Base-by-base conservation (phyloP, 2,329 filamentous ascomycete species). In the Cercospora berteroae region DNA sequence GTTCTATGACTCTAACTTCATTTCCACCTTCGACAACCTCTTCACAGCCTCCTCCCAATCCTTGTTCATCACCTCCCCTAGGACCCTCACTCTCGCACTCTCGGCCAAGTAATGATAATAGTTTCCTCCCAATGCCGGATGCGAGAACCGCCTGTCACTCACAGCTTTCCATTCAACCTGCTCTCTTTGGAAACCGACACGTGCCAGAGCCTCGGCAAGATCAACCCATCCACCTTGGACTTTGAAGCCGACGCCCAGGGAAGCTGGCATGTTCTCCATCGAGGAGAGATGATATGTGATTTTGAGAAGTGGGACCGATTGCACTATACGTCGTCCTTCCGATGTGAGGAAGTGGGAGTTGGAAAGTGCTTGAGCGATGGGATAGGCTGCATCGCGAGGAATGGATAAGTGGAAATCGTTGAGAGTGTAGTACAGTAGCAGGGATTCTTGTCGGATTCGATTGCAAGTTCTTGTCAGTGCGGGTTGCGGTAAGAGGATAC, bases 351-450 rank as follows among this genome's bases (percentile, higher is more conserved):
- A 23, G 16, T 39, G 23, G 16, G 60, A 39, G 3, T 56, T 13
- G 6, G 3, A 55, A 16, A 67, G 60, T 13, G n/a, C 10, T 31
- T 39, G 42, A 4, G 57, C 48, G 12, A 68, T 44, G 18, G 23
- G 4, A 13, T 36, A 23, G 5, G 60, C 55, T 60, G 29, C 31
- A n/a, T 68, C 61, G 16, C 25, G 27, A 16, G 68, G 64, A 13
- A 67, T 23, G 20, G 27, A 13, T 5, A 70, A 6, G 79, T 39
- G 16, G 59, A 74, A 75, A 10, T 39, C 18, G 61, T 73, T 75
- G 67, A 50, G 65, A 31, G 60, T 60, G 60, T 75, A 73, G 62
- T 69, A 73, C 0, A 69, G 50, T 3, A 69, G 56, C 25, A 73
- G 60, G 13, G 64, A 60, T 56, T 74, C 73, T 25, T 60, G 44